Evolutionary conservation across 2,329 filamentous ascomycete genomes (phyloP).

Genomic region (Corynespora cassiicola): DNA sequence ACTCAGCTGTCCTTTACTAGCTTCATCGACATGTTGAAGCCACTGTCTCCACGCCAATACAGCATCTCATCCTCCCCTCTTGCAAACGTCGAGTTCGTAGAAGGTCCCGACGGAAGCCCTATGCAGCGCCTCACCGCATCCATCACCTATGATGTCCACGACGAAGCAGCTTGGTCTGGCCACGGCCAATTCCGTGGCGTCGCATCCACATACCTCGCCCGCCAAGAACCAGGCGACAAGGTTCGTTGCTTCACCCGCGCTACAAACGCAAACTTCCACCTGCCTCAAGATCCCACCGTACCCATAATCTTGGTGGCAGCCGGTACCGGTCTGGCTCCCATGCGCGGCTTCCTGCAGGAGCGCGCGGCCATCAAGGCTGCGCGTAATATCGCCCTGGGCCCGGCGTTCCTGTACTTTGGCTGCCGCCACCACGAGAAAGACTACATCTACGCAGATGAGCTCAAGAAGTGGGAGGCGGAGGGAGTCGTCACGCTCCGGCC

Average conservation of each 20-base stretch:
- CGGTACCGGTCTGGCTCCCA: constrained; percentile 36
- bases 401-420: constrained; percentile 67
- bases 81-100: constrained; percentile 43
- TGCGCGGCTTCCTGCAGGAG: constrained; percentile 42
- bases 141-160: constrained; percentile 70
- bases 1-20: constrained; percentile 57
- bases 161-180: constrained; percentile 33
- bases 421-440: constrained; percentile 63
- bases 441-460: constrained; percentile 64
- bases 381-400: constrained; percentile 53
- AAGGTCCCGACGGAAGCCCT: not conserved
- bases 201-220: constrained; percentile 43
- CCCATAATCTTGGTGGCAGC: constrained; percentile 56
- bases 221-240: constrained; percentile 35
- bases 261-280: constrained; percentile 45
- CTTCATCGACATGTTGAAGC: constrained; percentile 73
- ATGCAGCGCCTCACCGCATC: constrained; percentile 55
- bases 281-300: constrained; percentile 40
- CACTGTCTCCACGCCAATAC: constrained; percentile 75
- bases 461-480: constrained; percentile 62
- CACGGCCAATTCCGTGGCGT: constrained; percentile 50
- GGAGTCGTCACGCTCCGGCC: constrained; percentile 66
- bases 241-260: constrained; percentile 41
- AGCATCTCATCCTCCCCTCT: constrained; percentile 76
- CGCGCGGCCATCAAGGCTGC: constrained; percentile 28